Conservation (phyloP, 352 stramenopile species). For the Phytopythium vexans region DNA sequence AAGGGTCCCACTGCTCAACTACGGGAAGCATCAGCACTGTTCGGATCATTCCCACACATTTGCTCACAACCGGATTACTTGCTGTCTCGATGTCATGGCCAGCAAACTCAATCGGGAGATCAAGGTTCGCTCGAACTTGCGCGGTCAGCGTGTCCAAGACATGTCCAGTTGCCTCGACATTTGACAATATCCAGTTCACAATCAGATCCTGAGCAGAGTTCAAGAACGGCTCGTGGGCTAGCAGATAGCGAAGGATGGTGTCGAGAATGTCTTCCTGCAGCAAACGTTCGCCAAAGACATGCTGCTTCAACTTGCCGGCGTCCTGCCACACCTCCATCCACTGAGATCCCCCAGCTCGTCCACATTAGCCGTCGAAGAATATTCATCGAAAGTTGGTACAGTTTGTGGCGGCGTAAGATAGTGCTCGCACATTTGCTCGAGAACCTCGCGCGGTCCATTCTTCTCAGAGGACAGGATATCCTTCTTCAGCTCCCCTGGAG, state of each 20-base stretch:
- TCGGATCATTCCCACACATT: constrained; percentile 30
- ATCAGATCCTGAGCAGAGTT: constrained; percentile 39
- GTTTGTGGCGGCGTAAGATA: background rate
- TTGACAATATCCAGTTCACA: constrained; percentile 47
- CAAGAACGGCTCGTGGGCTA: constrained; percentile 21
- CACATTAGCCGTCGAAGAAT: background rate
- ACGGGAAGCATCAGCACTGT: constrained; percentile 30
- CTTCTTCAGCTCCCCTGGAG: constrained; percentile 17
- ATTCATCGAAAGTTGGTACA: no score
- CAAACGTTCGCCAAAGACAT: constrained; percentile 61
- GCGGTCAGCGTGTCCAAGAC: constrained; percentile 39
- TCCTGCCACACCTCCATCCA: constrained; percentile 65
- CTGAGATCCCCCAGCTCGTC: constrained; percentile 11
- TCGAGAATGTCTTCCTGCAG: constrained; percentile 54
- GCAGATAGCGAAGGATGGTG: constrained; percentile 48
- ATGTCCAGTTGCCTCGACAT: constrained; percentile 36
- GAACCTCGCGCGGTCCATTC: constrained; percentile 22
- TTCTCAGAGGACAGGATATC: constrained; percentile 5
- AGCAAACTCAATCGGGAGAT: constrained; percentile 29
- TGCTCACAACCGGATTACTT: constrained; percentile 21
- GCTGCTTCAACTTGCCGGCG: constrained; percentile 63
- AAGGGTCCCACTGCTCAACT: constrained; percentile 22
- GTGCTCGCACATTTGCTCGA: constrained; percentile 44
- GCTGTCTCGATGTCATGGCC: constrained; percentile 21
- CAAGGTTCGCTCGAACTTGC: constrained; percentile 26